These are phyloP conservation scores for Leishmania braziliensis DNA, from an alignment of 208 protist genomes.

Conservation along the genomic window DNA sequence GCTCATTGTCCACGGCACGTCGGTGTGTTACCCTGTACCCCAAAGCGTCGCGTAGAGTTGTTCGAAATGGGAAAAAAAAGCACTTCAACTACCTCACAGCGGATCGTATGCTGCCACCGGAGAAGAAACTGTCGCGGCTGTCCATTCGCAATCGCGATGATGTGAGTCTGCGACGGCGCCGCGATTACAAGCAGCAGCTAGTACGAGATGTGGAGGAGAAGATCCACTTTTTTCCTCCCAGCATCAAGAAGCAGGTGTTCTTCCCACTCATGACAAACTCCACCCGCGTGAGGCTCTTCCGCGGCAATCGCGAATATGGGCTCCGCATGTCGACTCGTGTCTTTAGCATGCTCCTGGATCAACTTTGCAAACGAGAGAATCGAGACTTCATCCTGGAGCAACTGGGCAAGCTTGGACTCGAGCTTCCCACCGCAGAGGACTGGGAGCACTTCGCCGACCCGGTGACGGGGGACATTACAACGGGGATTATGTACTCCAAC, in stretches of 20 bases:
- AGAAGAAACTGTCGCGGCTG: slow-evolving; percentile 14
- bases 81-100: slow-evolving; percentile 85
- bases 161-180: slow-evolving; percentile 29
- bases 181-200: slow-evolving; percentile 47
- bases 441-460: slow-evolving; percentile 63
- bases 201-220: slow-evolving; percentile 53
- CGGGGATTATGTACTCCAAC: slow-evolving; percentile 56
- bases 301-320: slow-evolving; percentile 40
- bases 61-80: slow-evolving; percentile 33
- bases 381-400: slow-evolving; percentile 49
- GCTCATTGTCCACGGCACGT: not conserved
- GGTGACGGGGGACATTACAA: slow-evolving; percentile 62
- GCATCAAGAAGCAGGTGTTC: slow-evolving; percentile 67
- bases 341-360: slow-evolving; percentile 32
- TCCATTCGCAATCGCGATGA: slow-evolving; percentile 58
- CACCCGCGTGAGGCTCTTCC: slow-evolving; percentile 30
- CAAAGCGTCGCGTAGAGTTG: not conserved
- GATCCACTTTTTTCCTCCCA: slow-evolving; percentile 66
- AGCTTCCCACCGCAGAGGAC: slow-evolving; percentile 41
- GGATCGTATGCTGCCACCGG: slow-evolving; percentile 24
- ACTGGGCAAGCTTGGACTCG: slow-evolving; percentile 39
- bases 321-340: slow-evolving; percentile 28
- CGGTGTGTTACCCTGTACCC: slow-evolving; percentile 2
- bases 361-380: slow-evolving; percentile 47
- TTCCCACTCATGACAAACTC: slow-evolving; percentile 33